Conservation (phyloP, 1,284 basidiomycete species). For the Porodaedalea pini region DNA sequence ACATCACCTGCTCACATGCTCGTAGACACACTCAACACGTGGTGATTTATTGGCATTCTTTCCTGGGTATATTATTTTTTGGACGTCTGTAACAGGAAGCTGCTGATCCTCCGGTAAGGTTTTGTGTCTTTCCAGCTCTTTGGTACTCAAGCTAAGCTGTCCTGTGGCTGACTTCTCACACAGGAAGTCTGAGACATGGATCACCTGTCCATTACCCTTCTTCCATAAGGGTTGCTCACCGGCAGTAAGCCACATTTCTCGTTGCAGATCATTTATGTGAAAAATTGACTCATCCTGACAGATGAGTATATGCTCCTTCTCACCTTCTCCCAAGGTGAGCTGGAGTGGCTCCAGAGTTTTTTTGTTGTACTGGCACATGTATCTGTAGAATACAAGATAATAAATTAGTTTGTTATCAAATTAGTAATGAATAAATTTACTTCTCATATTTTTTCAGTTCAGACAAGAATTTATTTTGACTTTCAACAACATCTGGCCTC, state of each 20-base stretch:
- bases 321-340: conserved; percentile 21
- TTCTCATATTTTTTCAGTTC: conserved; percentile 16
- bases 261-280: conserved; percentile 25
- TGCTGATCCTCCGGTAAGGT: conserved; percentile 20
- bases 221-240: conserved; percentile 25
- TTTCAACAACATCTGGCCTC: conserved; percentile 26
- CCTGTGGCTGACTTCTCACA: conserved; percentile 23
- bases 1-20: too few species aligned
- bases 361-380: conserved; percentile 20
- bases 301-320: conserved; percentile 25
- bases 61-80: conserved; percentile 23
- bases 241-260: conserved; percentile 25
- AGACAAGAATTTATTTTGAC: conserved; percentile 23
- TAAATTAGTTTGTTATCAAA: not conserved
- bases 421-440: conserved; percentile 14
- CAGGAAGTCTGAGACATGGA: conserved; percentile 31
- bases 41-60: too few species aligned
- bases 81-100: conserved; percentile 19
- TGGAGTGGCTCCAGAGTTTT: conserved; percentile 21
- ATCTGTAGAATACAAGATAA: conserved; percentile 8
- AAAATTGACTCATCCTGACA: conserved; percentile 28
- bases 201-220: conserved; percentile 27
- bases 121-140: conserved; percentile 21
- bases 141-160: conserved; percentile 21
- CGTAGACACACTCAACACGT: too few species aligned